These are phyloP conservation scores for Russula foetens DNA, from an alignment of 768 basidiomycete species.

Conservation along the genomic window DNA sequence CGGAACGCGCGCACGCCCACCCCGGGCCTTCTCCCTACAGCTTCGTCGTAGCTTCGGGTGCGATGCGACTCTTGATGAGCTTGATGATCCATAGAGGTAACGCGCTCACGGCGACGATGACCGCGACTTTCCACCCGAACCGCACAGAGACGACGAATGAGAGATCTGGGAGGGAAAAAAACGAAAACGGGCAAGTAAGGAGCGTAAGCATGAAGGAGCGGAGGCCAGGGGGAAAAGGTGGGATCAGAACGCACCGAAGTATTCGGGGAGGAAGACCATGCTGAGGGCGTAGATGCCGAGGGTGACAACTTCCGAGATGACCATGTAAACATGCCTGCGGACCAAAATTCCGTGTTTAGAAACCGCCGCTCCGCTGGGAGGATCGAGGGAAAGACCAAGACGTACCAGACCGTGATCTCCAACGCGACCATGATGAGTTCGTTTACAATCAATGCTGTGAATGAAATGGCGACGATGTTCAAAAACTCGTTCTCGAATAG, in stretches of 20 bases:
- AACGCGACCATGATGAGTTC: conserved; percentile 98
- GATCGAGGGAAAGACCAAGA: neutral
- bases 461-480: conserved; percentile 97
- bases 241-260: conserved; percentile 69
- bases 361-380: neutral
- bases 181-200: no score
- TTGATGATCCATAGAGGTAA: conserved; percentile 90
- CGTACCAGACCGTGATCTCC: conserved; percentile 92
- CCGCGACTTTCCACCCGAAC: conserved; percentile 91
- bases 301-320: conserved; percentile 84
- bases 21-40: conserved; percentile 42
- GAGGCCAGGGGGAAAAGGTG: neutral
- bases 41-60: conserved; percentile 93
- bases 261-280: conserved; percentile 91
- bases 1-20: no score
- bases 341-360: neutral
- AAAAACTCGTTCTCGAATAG: conserved; percentile 96
- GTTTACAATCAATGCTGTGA: conserved; percentile 91
- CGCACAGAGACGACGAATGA: conserved; percentile 81
- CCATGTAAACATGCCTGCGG: conserved; percentile 89
- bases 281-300: conserved; percentile 82
- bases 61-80: conserved; percentile 71
- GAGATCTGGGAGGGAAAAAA: conserved; percentile 49
- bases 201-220: neutral
- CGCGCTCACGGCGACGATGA: conserved; percentile 92